A percentile compares a stretch with the other conserved stretches of the same genome.
Conservation (phyloP, 1,284 basidiomycete genomes). For the Fereydounia khargensis region DNA sequence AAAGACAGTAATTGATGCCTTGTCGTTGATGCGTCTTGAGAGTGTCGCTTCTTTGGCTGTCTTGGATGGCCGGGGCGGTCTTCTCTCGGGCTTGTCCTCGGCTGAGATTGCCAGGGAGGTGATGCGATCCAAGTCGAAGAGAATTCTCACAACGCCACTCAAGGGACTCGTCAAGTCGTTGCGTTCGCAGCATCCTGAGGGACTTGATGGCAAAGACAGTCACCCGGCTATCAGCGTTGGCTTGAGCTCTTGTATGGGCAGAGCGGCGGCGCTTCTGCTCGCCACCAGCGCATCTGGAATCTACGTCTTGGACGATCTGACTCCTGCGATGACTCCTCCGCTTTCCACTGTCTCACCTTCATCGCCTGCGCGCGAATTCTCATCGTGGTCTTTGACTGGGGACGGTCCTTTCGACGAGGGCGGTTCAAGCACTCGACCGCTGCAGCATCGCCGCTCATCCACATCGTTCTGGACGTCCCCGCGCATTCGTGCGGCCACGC, state of each 20-base stretch:
- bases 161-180: conserved; percentile 18
- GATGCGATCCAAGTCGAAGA: conserved; percentile 16
- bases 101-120: conserved; percentile 25
- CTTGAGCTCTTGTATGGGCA: conserved; percentile 10
- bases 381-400: too few relatives aligned
- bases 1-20: conserved; percentile 22
- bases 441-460: conserved; percentile 19
- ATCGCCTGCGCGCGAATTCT: not conserved
- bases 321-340: conserved; percentile 26
- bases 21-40: conserved; percentile 25
- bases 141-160: conserved; percentile 26
- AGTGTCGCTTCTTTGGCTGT: conserved; percentile 15
- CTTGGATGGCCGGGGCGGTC: conserved; percentile 21
- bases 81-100: conserved; percentile 26
- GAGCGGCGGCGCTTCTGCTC: conserved; percentile 23
- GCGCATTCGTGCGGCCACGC: not conserved
- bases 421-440: too few relatives aligned
- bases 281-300: conserved; percentile 16
- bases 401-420: too few relatives aligned
- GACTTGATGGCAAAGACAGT: conserved; percentile 24
- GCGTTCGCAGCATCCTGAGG: conserved; percentile 21
- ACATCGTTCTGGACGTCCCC: conserved; percentile 29
- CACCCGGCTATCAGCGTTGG: conserved; percentile 29
- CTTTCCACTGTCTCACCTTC: conserved; percentile 23
- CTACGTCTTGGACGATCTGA: conserved; percentile 24